Percentiles rank a stretch among this genome's conserved stretches.
Evolutionary conservation across 2,329 filamentous ascomycete genomes (phyloP).

Genomic region (Colletotrichum destructivum): DNA sequence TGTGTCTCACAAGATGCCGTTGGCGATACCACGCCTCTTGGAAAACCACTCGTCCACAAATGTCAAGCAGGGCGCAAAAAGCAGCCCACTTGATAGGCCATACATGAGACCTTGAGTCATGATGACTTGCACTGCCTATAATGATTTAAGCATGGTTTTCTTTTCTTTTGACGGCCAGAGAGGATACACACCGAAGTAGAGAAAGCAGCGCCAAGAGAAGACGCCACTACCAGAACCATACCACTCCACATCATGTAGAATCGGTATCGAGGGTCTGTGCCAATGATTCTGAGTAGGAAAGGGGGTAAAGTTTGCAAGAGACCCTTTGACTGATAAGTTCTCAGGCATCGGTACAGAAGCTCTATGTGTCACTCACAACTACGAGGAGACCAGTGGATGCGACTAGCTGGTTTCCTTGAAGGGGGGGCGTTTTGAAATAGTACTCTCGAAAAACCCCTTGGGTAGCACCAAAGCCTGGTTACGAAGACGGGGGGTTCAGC

Average conservation of each 20-base stretch:
- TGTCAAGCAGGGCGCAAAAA: conserved; percentile 56
- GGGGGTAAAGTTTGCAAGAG: conserved; percentile 19
- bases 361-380: neutral
- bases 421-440: conserved; percentile 28
- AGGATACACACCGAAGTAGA: conserved; percentile 3
- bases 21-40: conserved; percentile 55
- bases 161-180: too few relatives aligned
- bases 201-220: conserved; percentile 21
- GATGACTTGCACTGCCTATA: conserved; percentile 19
- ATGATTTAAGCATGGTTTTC: neutral
- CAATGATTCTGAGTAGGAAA: conserved; percentile 20
- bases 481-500: neutral
- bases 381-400: conserved; percentile 24
- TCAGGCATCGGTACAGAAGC: accelerated
- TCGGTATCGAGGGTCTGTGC: neutral
- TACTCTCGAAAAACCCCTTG: conserved; percentile 28
- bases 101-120: conserved; percentile 27
- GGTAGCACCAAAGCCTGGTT: conserved; percentile 10
- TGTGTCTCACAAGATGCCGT: conserved; percentile 49
- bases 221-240: conserved; percentile 16
- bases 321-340: neutral
- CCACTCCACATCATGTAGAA: conserved; percentile 25
- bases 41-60: conserved; percentile 60
- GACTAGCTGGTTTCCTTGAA: conserved; percentile 21
- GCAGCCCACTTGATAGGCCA: conserved; percentile 47